Conservation (phyloP, 1,284 basidiomycete genomes). For the Ustilago hordei region DNA sequence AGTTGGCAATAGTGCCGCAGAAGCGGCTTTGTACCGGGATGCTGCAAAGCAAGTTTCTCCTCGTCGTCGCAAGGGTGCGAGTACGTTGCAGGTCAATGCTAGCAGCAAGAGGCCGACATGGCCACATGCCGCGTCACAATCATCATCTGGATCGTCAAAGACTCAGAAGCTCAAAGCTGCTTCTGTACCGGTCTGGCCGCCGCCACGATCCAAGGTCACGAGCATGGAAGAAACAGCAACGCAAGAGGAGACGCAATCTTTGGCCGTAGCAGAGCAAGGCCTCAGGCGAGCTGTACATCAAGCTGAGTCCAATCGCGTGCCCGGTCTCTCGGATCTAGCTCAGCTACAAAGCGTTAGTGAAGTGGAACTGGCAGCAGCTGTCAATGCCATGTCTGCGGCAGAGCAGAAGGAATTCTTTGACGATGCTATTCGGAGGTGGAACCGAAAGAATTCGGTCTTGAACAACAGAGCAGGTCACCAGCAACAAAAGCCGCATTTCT, state of each 20-base stretch:
- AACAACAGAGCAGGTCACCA: slow-evolving; percentile 9
- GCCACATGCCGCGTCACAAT: slow-evolving; percentile 2
- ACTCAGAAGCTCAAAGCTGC: not conserved
- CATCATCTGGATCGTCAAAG: slow-evolving; percentile 11
- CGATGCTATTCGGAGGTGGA: slow-evolving; percentile 32
- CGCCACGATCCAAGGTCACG: slow-evolving; percentile 9
- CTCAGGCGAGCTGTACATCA: slow-evolving; percentile 17
- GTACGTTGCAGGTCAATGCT: not conserved
- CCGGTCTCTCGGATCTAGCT: slow-evolving; percentile 26
- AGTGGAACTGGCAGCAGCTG: slow-evolving; percentile 26
- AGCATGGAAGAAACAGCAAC: not conserved
- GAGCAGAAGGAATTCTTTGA: slow-evolving; percentile 36
- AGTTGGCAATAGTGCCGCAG: slow-evolving; percentile 30
- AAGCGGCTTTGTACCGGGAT: slow-evolving; percentile 27
- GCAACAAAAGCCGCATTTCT: slow-evolving; percentile 32
- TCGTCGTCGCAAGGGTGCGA: slow-evolving; percentile 6
- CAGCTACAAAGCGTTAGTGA: slow-evolving; percentile 31
- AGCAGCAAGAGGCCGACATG: not conserved
- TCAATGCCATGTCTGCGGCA: slow-evolving; percentile 31
- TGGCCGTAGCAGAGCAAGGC: slow-evolving; percentile 27
- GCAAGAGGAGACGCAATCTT: slow-evolving; percentile 26
- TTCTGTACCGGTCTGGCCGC: slow-evolving; percentile 25
- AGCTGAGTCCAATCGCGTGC: slow-evolving; percentile 3
- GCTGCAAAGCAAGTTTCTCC: slow-evolving; percentile 5
- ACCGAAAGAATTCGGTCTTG: slow-evolving; percentile 13